Evolutionary conservation across 2,329 filamentous ascomycete species (phyloP).

Genomic region (Leptographium radiaticola): DNA sequence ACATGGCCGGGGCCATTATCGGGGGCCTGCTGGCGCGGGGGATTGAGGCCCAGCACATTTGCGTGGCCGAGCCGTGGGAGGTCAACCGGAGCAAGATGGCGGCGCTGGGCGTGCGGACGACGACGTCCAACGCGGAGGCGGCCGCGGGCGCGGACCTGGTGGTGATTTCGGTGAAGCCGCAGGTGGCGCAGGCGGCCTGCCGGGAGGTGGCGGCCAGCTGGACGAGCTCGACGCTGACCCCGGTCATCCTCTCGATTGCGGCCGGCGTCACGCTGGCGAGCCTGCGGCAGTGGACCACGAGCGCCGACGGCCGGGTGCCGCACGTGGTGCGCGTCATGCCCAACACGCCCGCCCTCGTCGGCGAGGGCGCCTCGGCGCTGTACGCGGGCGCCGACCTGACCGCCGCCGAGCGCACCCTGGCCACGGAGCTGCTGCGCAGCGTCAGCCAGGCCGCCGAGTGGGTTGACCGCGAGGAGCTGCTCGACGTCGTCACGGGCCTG

Average conservation of each 20-base stretch:
- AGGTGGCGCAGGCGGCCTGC: conserved; percentile 33
- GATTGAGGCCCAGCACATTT: conserved; percentile 30
- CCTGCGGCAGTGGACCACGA: conserved; percentile 28
- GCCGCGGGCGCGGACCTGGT: conserved; percentile 29
- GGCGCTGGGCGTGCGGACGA: conserved; percentile 30
- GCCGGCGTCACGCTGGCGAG: conserved; percentile 33
- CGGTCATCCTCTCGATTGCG: conserved; percentile 34
- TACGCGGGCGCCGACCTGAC: conserved; percentile 30
- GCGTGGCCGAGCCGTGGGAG: conserved; percentile 37
- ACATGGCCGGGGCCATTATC: conserved; percentile 40
- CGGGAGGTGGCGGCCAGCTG: conserved; percentile 30
- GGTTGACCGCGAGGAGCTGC: conserved; percentile 34
- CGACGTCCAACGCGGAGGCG: conserved; percentile 31
- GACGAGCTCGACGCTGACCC: conserved; percentile 19
- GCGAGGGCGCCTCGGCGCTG: conserved; percentile 35
- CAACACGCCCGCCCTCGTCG: conserved; percentile 36
- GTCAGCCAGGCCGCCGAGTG: conserved; percentile 36
- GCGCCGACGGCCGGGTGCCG: conserved; percentile 22
- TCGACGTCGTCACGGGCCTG: conserved; percentile 36
- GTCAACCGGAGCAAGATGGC: conserved; percentile 37
- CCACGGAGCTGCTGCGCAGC: conserved; percentile 27
- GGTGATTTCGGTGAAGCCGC: conserved; percentile 38
- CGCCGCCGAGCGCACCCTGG: conserved; percentile 26
- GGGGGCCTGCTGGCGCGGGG: conserved; percentile 31
- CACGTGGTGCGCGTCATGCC: conserved; percentile 39